Evolutionary conservation across 2,329 filamentous ascomycete genomes (phyloP), one percentile per base, ranked within the genome.

Genomic region (Cryphonectria japonica): DNA sequence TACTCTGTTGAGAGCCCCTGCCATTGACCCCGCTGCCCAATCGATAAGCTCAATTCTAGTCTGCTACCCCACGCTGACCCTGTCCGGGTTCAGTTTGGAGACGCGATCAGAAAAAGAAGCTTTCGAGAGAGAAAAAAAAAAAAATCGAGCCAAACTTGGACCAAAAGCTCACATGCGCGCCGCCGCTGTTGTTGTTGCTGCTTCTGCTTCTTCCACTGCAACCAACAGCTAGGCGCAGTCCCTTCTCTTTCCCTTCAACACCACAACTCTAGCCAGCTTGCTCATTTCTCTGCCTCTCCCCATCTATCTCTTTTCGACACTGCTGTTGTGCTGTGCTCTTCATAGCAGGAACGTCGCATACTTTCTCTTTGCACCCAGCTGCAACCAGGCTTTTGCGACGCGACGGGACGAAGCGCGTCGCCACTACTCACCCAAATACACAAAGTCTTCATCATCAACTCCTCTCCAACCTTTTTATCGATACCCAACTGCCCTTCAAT

Each of bases 41-140:
- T 75, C 75, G 75, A 22, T 37, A 59, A 46, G 26, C 34, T 65
- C 71, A 72, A 73, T 70, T 64, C 46, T 34, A 54, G 34, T 67
- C 66, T 68, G 41, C 60, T 73, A 69, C 74, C 63, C 65, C 65
- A 65, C 71, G 66, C 64, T 72, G 69, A 61, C 71, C 70, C 64
- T 62, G 65, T 62, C 62, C 19, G 57, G 64, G 60, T 69, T 59
- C 26, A 52, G 50, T 72, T 59, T 69, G 64, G 67, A 63, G 71
- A 71, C 71, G 69, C 71, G 71, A 72, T 54, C 68, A 59, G 63
- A 46, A 71, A 52, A 71, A 72, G 70, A 67, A 71, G 66, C 70
- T 70, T 69, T 67, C 46, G 70, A 65, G 66, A 62, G 70, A 69
- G 68, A 69, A 63, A 72, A 57, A 69, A 63, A 72, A 57, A 69